These are phyloP conservation scores for Diplodia intermedia DNA, from an alignment of 2,329 filamentous ascomycete genomes.

Conservation along the genomic window DNA sequence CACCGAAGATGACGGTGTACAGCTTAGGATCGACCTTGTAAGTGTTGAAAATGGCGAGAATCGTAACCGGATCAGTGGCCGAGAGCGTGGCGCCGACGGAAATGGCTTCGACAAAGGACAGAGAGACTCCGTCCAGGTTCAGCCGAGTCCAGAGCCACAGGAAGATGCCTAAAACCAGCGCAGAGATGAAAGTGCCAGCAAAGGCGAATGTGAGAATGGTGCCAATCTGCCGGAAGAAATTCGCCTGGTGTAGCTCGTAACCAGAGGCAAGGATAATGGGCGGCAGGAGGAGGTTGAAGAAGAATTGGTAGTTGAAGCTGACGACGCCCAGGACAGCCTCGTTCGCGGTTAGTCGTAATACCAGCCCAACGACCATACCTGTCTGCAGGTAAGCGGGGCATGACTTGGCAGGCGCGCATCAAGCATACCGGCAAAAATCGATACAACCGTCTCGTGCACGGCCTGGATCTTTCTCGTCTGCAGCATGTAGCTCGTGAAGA, in stretches of 20 bases:
- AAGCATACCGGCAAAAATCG: constrained; percentile 85
- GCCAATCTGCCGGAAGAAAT: constrained; percentile 98
- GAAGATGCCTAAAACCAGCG: constrained; percentile 88
- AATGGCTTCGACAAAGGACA: constrained; percentile 94
- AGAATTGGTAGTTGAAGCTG: constrained; percentile 98
- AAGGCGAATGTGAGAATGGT: constrained; percentile 98
- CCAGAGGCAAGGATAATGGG: constrained; percentile 97
- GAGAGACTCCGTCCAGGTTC: constrained; percentile 81
- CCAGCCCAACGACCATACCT: constrained; percentile 95
- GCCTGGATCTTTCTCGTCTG: constrained; percentile 97
- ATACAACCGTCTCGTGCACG: constrained; percentile 96
- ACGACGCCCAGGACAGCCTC: constrained; percentile 88
- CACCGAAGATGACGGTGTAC: constrained; percentile 98
- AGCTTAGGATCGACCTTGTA: constrained; percentile 99
- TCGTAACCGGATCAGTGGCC: constrained; percentile 96
- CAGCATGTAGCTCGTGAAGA: constrained; percentile 96
- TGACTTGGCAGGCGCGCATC: constrained; percentile 24
- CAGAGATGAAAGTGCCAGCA: constrained; percentile 94
- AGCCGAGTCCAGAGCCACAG: constrained; percentile 89
- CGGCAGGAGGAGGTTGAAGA: constrained; percentile 98
- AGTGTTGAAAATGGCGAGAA: constrained; percentile 97
- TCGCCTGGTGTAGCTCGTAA: constrained; percentile 96
- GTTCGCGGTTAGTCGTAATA: constrained; percentile 80
- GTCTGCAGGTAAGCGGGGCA: constrained; percentile 35
- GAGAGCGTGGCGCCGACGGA: constrained; percentile 95